Percentiles rank a stretch among this genome's conserved stretches.
Conservation (phyloP, 2,329 filamentous ascomycete species). For the Sporothrix globosa region DNA sequence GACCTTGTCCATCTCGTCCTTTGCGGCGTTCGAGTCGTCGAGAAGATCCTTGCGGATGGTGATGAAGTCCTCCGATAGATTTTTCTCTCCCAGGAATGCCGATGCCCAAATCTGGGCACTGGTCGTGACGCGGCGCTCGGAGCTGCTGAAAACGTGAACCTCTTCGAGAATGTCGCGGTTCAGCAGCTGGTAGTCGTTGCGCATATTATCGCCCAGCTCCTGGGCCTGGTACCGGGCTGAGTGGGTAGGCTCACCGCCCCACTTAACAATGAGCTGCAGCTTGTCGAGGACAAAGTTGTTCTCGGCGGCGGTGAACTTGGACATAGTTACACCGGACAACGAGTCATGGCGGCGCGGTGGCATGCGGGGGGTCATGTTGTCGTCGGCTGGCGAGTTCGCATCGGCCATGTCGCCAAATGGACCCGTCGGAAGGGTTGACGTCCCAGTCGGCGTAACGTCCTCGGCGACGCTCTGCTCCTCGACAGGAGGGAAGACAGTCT, state of each 20-base stretch:
- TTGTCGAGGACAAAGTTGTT: constrained; percentile 94
- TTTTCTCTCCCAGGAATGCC: constrained; percentile 84
- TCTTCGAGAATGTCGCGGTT: constrained; percentile 91
- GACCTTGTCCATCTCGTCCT: constrained; percentile 99
- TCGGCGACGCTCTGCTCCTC: constrained; percentile 45
- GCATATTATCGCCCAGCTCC: constrained; percentile 92
- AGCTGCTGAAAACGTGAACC: constrained; percentile 93
- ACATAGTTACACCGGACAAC: constrained; percentile 86
- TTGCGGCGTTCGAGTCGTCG: constrained; percentile 96
- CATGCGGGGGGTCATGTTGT: constrained; percentile 44
- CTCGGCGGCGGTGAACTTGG: constrained; percentile 88
- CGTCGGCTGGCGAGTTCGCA: constrained; percentile 35
- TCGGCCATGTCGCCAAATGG: constrained; percentile 34
- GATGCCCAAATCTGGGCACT: constrained; percentile 96
- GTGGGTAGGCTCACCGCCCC: constrained; percentile 97
- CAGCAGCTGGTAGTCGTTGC: constrained; percentile 89
- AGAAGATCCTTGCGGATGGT: constrained; percentile 90
- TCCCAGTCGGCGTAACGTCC: constrained; percentile 8
- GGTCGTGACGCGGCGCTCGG: constrained; percentile 89
- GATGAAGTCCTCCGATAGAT: constrained; percentile 83
- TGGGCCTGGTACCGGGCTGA: constrained; percentile 95
- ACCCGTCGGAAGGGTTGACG: constrained; percentile 6
- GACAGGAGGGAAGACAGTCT: constrained; percentile 45
- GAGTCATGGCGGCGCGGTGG: constrained; percentile 75
- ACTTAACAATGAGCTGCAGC: constrained; percentile 96